Percentiles rank a stretch among this genome's conserved stretches.
Evolutionary conservation across 441 rosid genomes (phyloP).

Genomic region (Aleurites moluccanus): DNA sequence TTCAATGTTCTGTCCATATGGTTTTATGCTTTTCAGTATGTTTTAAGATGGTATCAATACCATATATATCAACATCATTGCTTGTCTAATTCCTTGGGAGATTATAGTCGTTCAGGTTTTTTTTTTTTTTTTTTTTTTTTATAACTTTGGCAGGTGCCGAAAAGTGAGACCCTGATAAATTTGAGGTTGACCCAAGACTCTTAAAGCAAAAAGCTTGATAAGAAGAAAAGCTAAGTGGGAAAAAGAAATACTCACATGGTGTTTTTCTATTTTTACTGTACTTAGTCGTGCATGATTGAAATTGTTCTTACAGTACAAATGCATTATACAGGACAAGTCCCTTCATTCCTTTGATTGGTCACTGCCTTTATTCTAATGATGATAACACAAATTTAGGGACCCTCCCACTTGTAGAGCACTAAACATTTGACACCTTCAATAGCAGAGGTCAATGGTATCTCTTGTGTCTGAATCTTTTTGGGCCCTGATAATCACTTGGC

Average conservation of each 20-base stretch:
- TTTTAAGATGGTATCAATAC: background rate
- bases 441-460: conserved; percentile 44
- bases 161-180: conserved; percentile 15
- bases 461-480: conserved; percentile 38
- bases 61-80: conserved; percentile 4
- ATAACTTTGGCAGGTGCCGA: conserved; percentile 31
- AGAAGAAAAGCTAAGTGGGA: conserved; percentile 35
- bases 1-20: background rate
- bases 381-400: conserved; percentile 31
- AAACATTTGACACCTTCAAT: conserved; percentile 33
- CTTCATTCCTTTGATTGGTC: conserved; percentile 41
- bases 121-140: conserved; percentile 19
- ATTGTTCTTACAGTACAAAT: conserved; percentile 31
- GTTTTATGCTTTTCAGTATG: background rate
- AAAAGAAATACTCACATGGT: conserved; percentile 29
- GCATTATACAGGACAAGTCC: conserved; percentile 30
- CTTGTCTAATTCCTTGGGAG: conserved; percentile 11
- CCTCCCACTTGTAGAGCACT: conserved; percentile 55
- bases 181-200: conserved; percentile 29
- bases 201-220: too few species aligned
- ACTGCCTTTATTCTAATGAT: conserved; percentile 38
- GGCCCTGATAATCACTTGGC: conserved; percentile 39
- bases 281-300: conserved; percentile 44
- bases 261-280: conserved; percentile 34
- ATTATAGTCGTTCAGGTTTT: conserved; percentile 7